Conservation (phyloP, 2,329 filamentous ascomycete genomes). For the Monosporascus sp. region DNA sequence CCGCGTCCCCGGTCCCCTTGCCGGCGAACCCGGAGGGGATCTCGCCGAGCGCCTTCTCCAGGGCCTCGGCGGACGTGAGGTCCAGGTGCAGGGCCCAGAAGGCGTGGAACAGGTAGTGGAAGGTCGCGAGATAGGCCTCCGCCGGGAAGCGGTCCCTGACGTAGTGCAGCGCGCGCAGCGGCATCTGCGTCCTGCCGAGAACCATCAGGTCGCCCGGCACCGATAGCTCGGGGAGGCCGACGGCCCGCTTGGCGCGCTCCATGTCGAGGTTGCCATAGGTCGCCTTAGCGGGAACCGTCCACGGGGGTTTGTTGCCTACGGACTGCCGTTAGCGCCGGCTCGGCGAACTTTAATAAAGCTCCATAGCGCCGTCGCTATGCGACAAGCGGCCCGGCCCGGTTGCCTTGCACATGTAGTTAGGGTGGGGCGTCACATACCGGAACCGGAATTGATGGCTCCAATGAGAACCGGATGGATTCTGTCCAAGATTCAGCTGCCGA, state of each 20-base stretch:
- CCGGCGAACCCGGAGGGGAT: slow-evolving; percentile 6
- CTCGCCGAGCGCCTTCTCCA: slow-evolving; percentile 13
- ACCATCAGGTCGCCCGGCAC: slow-evolving; percentile 40
- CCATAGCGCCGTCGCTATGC: too few species aligned
- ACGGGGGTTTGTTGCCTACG: slow-evolving; percentile 67
- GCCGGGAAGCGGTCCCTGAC: slow-evolving; percentile 54
- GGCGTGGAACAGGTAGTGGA: slow-evolving; percentile 50
- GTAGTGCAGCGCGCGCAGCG: slow-evolving; percentile 61
- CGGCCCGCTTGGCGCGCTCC: slow-evolving; percentile 32
- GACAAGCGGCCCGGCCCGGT: not conserved
- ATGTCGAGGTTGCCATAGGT: slow-evolving; percentile 44
- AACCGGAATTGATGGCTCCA: slow-evolving; percentile 57
- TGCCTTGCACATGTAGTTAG: too few species aligned
- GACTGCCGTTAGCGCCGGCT: too few species aligned
- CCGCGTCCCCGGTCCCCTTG: slow-evolving; percentile 9
- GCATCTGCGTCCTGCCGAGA: slow-evolving; percentile 41
- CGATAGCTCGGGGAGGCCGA: slow-evolving; percentile 31
- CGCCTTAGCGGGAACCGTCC: slow-evolving; percentile 64
- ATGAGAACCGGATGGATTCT: slow-evolving; percentile 71
- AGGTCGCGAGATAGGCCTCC: slow-evolving; percentile 45
- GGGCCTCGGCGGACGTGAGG: slow-evolving; percentile 10
- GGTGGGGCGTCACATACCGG: slow-evolving; percentile 35
- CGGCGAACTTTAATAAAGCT: too few species aligned
- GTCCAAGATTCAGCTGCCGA: not conserved
- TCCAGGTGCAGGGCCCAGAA: slow-evolving; percentile 47